Conservation (phyloP, 2,329 filamentous ascomycete genomes). For the Epichloe gansuensis region DNA sequence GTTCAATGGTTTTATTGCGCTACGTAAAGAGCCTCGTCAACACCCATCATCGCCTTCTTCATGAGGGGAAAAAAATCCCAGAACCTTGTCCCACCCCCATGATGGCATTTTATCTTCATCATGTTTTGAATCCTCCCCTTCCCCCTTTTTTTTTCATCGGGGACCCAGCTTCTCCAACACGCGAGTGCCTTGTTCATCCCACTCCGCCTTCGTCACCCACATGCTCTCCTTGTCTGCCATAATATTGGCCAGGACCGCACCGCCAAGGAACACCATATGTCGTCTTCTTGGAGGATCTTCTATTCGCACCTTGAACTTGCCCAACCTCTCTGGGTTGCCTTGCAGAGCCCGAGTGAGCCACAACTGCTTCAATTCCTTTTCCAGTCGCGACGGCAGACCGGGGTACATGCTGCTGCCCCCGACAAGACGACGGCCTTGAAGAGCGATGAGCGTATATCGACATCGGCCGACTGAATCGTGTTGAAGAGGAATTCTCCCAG, state of each 20-base stretch:
- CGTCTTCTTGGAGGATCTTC: conserved; percentile 90
- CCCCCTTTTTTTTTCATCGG: conserved; percentile 44
- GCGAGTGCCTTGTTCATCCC: conserved; percentile 81
- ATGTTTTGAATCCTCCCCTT: neutral
- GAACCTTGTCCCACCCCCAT: neutral
- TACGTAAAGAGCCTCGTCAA: neutral
- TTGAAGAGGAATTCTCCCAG: conserved; percentile 98
- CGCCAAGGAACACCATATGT: conserved; percentile 99
- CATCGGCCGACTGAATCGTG: conserved; percentile 91
- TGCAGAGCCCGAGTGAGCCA: conserved; percentile 88
- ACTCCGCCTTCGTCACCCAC: conserved; percentile 97
- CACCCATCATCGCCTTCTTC: neutral
- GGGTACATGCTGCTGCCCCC: conserved; percentile 99
- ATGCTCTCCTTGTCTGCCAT: conserved; percentile 98
- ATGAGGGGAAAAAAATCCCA: neutral
- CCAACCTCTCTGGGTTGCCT: conserved; percentile 84
- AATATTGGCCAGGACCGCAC: conserved; percentile 92
- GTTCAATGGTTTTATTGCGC: neutral
- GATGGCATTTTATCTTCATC: neutral
- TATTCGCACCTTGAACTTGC: conserved; percentile 99
- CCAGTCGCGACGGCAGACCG: conserved; percentile 80
- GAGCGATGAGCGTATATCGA: conserved; percentile 84
- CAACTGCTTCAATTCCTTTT: conserved; percentile 97
- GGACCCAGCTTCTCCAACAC: conserved; percentile 88
- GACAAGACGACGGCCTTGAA: conserved; percentile 97